A percentile compares a stretch with the other conserved stretches of the same genome.
These are phyloP conservation scores for Microstegium vimineum DNA, from an alignment of 176 grass and related monocot species.

Conservation along the genomic window DNA sequence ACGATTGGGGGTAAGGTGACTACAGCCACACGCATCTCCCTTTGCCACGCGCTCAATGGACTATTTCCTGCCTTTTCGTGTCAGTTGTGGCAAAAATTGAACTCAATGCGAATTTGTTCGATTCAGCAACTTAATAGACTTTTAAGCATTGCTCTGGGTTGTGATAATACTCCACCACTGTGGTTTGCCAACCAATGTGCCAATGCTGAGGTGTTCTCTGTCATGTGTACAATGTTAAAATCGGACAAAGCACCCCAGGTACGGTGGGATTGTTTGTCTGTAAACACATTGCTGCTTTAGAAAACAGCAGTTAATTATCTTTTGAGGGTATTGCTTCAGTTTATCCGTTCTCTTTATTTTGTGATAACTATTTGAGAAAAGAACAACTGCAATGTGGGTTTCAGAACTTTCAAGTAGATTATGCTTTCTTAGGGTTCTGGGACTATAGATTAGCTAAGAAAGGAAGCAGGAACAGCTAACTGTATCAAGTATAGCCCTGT, in stretches of 20 bases:
- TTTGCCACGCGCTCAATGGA: neutral
- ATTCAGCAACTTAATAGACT: neutral
- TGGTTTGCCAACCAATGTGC: neutral
- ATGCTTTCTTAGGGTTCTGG: neutral
- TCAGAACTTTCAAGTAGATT: neutral
- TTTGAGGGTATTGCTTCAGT: neutral
- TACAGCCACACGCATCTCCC: neutral
- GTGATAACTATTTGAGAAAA: neutral
- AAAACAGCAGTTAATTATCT: neutral
- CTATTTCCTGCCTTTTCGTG: neutral
- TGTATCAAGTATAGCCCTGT: neutral
- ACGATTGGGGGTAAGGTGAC: slow-evolving; percentile 61
- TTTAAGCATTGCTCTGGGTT: neutral
- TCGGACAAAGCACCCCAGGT: too few relatives aligned
- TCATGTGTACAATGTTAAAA: neutral
- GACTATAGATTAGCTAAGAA: neutral
- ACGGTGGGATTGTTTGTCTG: neutral
- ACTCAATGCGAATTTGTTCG: neutral
- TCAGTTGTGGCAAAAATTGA: neutral
- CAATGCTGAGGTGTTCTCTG: neutral
- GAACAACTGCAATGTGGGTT: neutral
- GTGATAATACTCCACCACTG: neutral
- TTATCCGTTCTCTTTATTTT: neutral
- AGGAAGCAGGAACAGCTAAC: neutral
- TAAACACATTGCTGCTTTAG: neutral